Evolutionary conservation across 805 yeast species (phyloP), one percentile per base, ranked within the genome.

Genomic region (Yueomyces sp.): DNA sequence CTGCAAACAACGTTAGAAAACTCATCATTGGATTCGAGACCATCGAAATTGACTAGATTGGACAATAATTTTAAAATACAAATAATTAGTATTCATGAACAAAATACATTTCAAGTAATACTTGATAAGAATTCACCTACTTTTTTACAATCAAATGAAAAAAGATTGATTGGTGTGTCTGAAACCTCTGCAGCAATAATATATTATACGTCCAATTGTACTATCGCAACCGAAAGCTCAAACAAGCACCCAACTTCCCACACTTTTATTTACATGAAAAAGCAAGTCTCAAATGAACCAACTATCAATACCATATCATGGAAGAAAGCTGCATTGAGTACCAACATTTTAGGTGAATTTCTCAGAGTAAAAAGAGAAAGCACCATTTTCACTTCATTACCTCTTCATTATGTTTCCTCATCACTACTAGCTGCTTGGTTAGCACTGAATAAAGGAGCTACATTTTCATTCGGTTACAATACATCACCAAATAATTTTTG

Each of bases 371-470:
- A 34, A 5, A 6, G n/a, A 5, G n/a, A 34, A 7, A 34, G 81
- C 6, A 73, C 70, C 6, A 77, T 84, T 11, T 81, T 81, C 65
- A 83, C 94, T 0, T 83, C 94, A 1, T 87, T 87, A 96, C 96
- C 96, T 1, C 67, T 87, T 46, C 87, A 87, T 59, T 95, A 87
- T 59, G 84, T 94, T 1, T 85, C 95, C 0, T 95, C 95, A 3
- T 80, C 94, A 0, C 72, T 85, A 61, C 65, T 87, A 42, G 95
- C 95, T 5, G 74, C 81, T 4, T 68, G 86, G 54, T 85, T 92
- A 1, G 66, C 78, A 0, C 60, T 74, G 40, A 63, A 68, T 32
- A 64, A 62, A 34, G 94, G 94, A 37, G 88, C 81, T 1, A 74
- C 85, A 47, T 74, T 80, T 38, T 81, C 88, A 0, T 62, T 87